Evolutionary conservation across 2,329 filamentous ascomycete species (phyloP), one percentile per base, ranked within the genome.

Genomic region (Claviceps maximensis): DNA sequence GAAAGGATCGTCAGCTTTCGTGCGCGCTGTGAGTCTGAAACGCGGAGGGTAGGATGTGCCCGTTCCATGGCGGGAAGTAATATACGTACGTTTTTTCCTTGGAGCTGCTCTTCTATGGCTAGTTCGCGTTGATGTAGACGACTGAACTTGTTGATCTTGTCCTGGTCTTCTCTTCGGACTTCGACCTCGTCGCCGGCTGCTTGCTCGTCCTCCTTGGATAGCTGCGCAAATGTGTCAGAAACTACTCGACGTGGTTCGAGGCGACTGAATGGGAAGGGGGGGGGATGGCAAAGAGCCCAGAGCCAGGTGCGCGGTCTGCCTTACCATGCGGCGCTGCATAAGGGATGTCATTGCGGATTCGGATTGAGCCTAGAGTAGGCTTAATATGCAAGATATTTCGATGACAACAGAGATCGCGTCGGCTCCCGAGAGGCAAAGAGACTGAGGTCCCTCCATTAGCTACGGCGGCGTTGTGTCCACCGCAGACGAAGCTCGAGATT

Each of bases 101-200:
- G 85, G 58, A 97, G 71, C 61, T 93, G 83, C 48, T 94, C 89
- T 65, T 94, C 84, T 3, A 97, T 68, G 3, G 76, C 70, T 36
- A 86, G 77, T 67, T 95, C 87, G 50, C 87, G 85, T 67, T 94
- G 89, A 68, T 98, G 93, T 57, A 98, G 76, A 46, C 89, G 84
- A 69, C 90, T 96, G 76, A 98, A 98, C 59, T 83, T 85, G 73
- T 98, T 98, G 80, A 98, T 98, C 73, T 93, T 95, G 73, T 97
- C 90, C 70, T 98, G 93, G 67, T 98, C 93, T 68, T 97, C 90
- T 64, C 90, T 86, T 56, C 93, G 87, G 55, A 98, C 93, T 70
- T 96, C 87, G 62, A 89, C 85, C 66, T 98, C 93, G 59, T 93
- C 86, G 56, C 81, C 79, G 21, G 83, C 76, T 55, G 83, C 84